phyloP scores from a whole-genome alignment of 495 filamentous ascomycete genomes.

The Podospora appendiculata region DNA sequence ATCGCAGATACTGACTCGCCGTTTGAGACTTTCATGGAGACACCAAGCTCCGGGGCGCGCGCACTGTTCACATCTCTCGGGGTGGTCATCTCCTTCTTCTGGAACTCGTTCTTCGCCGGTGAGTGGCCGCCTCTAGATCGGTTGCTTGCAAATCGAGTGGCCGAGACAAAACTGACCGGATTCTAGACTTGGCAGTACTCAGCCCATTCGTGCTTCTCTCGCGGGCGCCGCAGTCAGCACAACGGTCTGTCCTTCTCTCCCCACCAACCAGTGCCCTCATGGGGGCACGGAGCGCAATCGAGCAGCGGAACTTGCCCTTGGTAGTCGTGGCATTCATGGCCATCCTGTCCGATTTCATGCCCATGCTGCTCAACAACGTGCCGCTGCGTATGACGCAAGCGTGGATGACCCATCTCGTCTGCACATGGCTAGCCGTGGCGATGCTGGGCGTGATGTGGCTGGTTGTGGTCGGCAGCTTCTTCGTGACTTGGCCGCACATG shows the following conservation, averaged over 20 bases:
- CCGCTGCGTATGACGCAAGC: conserved; percentile 25
- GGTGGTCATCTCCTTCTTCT: conserved; percentile 34
- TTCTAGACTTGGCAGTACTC: conserved; percentile 8
- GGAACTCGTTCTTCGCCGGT: conserved; percentile 30
- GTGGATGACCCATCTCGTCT: conserved; percentile 20
- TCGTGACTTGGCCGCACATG: conserved; percentile 18
- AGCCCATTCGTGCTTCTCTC: conserved; percentile 24
- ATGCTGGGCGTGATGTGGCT: conserved; percentile 30
- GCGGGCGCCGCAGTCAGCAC: conserved; percentile 9
- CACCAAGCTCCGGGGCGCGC: conserved; percentile 33
- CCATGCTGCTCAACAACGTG: conserved; percentile 27
- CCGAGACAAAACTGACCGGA: not conserved
- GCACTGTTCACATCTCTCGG: conserved; percentile 36
- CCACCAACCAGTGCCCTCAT: conserved; percentile 20
- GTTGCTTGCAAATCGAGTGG: not conserved
- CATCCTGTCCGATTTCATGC: conserved; percentile 26
- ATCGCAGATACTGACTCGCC: conserved; percentile 24
- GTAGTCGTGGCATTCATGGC: conserved; percentile 20
- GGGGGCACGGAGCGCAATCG: conserved; percentile 22
- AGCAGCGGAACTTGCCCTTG: conserved; percentile 19
- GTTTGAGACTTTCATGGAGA: conserved; percentile 40
- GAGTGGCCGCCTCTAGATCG: not conserved
- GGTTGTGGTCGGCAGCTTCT: conserved; percentile 18
- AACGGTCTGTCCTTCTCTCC: conserved; percentile 20
- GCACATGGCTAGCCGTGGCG: conserved; percentile 22